Evolutionary conservation across 352 stramenopile genomes (phyloP), one percentile per base, ranked within the genome.

Genomic region (Pythium utonaiense): DNA sequence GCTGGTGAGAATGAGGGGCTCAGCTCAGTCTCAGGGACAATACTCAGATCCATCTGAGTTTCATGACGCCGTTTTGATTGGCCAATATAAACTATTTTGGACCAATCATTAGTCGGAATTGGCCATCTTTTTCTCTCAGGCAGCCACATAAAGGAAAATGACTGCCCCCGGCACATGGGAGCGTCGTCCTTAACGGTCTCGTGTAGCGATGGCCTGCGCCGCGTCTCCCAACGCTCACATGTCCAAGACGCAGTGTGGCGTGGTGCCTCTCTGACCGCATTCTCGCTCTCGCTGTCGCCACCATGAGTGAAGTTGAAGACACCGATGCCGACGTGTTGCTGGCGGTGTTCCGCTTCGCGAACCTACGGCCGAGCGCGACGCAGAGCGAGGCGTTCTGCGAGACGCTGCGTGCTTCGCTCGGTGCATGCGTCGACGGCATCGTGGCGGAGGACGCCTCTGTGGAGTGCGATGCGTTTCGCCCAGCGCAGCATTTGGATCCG

Each of bases 341-440:
- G 13, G 62, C 64, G 6, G 47, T 83, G 6, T 78, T 86, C 48
- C 73, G 72, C 31, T 83, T 83, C 53, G 72, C 72, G 63, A 55
- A 80, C 64, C 69, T 77, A 38, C 16, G 42, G 1, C 74, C 78
- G 7, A 82, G 65, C n/a, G 33, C 57, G 0, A 25, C 44, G 2
- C 78, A 85, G 44, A 57, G 70, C 12, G 65, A 40, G 12, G 16
- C 22, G 5, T 50, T 67, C 6, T 81, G 76, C 47, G n/a, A 21
- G 2, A 19, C 28, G 33, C 56, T 85, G 16, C 31, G 53, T 1
- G 31, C 50, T 8, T 25, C 24, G 19, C 74, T 84, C 38, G 10
- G 48, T 33, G 40, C 1, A 1, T 76, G 77, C 30, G 62, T 71
- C 5, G 4, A 19, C 4, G 57, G 27, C 14, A 53, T 72, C 5